Conservation (phyloP, 768 basidiomycete genomes). For the Agrocybe chaxingu region DNA sequence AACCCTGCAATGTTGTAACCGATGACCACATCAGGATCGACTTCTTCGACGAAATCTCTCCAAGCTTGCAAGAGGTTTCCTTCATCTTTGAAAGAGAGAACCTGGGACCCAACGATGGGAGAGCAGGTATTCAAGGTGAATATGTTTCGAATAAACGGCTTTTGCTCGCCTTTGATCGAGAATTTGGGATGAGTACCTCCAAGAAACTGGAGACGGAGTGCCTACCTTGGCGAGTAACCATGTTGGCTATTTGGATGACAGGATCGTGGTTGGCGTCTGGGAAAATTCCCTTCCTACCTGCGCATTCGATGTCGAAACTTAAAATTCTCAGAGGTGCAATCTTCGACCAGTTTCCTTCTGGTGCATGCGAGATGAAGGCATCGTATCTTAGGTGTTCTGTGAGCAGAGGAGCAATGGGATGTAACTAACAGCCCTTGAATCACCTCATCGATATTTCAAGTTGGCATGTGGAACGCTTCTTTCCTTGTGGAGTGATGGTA, state of each 20-base stretch:
- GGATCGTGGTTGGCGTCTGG: slow-evolving; percentile 90
- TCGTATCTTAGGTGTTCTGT: slow-evolving; percentile 55
- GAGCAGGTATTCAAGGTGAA: slow-evolving; percentile 95
- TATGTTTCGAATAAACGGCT: slow-evolving; percentile 94
- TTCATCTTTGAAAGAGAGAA: slow-evolving; percentile 80
- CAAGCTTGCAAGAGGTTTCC: slow-evolving; percentile 72
- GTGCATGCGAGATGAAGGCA: slow-evolving; percentile 82
- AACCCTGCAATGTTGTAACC: slow-evolving; percentile 95
- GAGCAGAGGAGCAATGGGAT: not conserved
- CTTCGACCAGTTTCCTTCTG: slow-evolving; percentile 90
- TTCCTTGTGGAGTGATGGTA: slow-evolving; percentile 47
- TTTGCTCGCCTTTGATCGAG: slow-evolving; percentile 64
- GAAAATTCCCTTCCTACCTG: slow-evolving; percentile 95
- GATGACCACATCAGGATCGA: slow-evolving; percentile 94
- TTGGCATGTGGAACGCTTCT: slow-evolving; percentile 81
- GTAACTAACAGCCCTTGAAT: slow-evolving; percentile 15
- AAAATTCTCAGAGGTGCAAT: slow-evolving; percentile 92
- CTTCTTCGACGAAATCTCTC: slow-evolving; percentile 85
- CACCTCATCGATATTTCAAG: slow-evolving; percentile 81
- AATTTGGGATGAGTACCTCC: not conserved
- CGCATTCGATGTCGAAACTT: slow-evolving; percentile 99
- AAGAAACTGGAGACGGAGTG: not conserved
- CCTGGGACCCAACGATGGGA: slow-evolving; percentile 97
- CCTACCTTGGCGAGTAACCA: slow-evolving; percentile 97
- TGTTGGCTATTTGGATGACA: slow-evolving; percentile 98